These are phyloP conservation scores for Ascodesmis nigricans DNA, from an alignment of 495 filamentous ascomycete genomes.

Conservation along the genomic window DNA sequence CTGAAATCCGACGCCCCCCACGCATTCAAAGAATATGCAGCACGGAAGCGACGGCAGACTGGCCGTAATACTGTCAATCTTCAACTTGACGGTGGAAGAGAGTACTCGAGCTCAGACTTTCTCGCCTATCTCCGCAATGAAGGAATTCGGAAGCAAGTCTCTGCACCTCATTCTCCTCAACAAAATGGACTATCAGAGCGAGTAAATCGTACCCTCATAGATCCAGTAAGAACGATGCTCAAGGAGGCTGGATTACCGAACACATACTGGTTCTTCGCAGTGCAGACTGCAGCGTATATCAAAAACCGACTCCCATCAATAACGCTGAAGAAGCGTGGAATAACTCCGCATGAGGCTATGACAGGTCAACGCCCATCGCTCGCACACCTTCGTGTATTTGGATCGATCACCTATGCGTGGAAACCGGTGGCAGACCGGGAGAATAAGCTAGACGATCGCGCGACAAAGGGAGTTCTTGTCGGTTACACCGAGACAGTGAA, in stretches of 20 bases:
- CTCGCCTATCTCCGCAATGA: not conserved
- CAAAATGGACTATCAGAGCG: constrained; percentile 3
- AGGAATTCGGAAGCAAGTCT: not conserved
- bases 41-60: no score
- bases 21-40: no score
- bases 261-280: not conserved
- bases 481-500: constrained; percentile 1
- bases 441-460: constrained; percentile 1
- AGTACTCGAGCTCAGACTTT: no score
- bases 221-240: constrained; percentile 1
- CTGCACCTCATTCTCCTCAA: constrained; percentile 1
- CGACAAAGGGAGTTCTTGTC: not conserved
- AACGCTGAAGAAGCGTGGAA: not conserved
- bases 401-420: constrained; percentile 1
- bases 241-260: constrained; percentile 3
- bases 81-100: no score
- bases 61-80: no score
- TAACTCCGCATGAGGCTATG: not conserved
- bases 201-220: constrained; percentile 2
- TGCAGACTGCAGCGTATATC: not conserved
- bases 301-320: constrained; percentile 2
- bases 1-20: no score
- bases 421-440: not conserved
- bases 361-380: not conserved
- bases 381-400: constrained; percentile 1